Evolutionary conservation across 129 eudicot genomes (phyloP), one percentile per base, ranked within the genome.

Genomic region (Centaurea solstitialis): DNA sequence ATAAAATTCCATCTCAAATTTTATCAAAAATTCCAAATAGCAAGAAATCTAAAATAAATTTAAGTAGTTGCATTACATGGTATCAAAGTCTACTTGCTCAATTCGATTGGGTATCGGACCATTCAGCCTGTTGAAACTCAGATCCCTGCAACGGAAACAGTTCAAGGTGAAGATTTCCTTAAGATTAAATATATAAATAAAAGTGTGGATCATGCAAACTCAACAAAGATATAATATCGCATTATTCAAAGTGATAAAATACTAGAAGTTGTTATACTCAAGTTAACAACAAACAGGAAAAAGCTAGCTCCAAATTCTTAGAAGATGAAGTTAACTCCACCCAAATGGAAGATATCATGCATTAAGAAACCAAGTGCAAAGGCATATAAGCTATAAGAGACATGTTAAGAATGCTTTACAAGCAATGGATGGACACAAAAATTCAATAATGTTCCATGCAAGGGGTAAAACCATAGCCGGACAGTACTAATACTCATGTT

Each of bases 111-210:
- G 94, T 67, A 93, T 81, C 71, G 70, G 65, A 22, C 94, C 98
- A 67, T 23, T 86, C 84, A 93, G 75, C 72, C 37, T 70, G 88
- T 93, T 93, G 89, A 85, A 87, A 77, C 97, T 93, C 85, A 93
- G 74, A 80, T 93, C 98, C 70, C 98, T 93, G 91, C 85, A 87
- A 38, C 81, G 66, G 26, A 47, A 43, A 43, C 8, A 76, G 28
- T 68, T 72, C 21, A 75, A n/a, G 78, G 45, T 66, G 76, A 85
- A 53, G 10, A 67, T 13, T 23, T 43, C 10, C 39, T 17, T 62
- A 21, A 40, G 33, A 10, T 18, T 4, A 24, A 59, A 3, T 53
- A 13, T 3, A 50, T 13, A 3, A 50, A 50, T n/a, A n/a, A 50
- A 50, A 50, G 18, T 50, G 61, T 50, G 61, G 15, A n/a, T n/a